Evolutionary conservation across 306 rosid species (phyloP), one percentile per base, ranked within the genome.

Genomic region (Hippophae gyantsensis): DNA sequence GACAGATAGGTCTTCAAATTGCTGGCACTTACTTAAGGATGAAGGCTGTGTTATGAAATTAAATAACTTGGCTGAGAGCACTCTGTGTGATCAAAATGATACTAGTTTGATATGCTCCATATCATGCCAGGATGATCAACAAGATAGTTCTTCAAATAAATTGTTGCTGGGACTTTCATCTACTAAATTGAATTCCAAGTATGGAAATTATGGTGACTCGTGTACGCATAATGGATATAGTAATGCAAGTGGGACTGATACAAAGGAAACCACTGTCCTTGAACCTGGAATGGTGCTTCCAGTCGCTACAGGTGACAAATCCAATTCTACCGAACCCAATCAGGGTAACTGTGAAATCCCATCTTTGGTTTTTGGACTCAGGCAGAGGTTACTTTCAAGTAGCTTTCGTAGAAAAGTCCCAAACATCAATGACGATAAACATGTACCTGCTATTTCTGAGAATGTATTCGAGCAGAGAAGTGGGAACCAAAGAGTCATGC

Each of bases 301-400:
- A 32, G 77, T 59, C 43, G 66, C 48, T 41, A 66, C 72, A 42
- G 77, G 78, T 58, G 43, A 43, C 56, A 88, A 73, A 62, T 65
- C 67, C 47, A 50, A 61, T 56, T 72, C 43, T 61, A 56, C 74
- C 40, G 83, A 73, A 62, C 14, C 66, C 46, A 71, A 48, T 70
- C 74, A 52, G 42, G 81, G 61, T 52, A 74, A 52, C 43, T 76
- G 75, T 60, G 89, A 72, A 66, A 81, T 71, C 61, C 70, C 95
- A 41, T 81, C 78, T 14, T 69, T 65, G 51, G 83, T 79, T 68
- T 83, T 86, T 60, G 98, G 95, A 71, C 80, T 87, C 58, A 59
- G 87, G 61, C 88, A 80, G 52, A 80, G 84, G 80, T 79, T 85
- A 60, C 82, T 87, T 50, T 61, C 71, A 66, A 92, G 81, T 73